Evolutionary conservation across 768 basidiomycete genomes (phyloP).

Genomic region (Russula dissimulans): DNA sequence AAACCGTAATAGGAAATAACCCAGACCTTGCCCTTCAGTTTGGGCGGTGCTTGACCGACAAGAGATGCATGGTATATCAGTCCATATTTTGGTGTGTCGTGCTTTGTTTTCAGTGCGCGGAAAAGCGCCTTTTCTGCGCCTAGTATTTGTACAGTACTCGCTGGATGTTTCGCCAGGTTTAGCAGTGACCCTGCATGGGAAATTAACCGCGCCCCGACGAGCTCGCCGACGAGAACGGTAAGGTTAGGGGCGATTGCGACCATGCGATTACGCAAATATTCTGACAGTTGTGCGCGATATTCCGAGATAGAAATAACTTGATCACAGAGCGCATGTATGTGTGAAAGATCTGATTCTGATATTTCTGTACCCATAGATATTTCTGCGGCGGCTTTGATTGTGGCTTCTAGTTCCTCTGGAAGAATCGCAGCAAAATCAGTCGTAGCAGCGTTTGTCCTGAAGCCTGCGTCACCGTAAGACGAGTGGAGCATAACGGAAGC

Average conservation of each 20-base stretch:
- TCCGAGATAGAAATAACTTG: slow-evolving; percentile 95
- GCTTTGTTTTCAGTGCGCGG: slow-evolving; percentile 69
- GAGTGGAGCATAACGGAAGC: neutral
- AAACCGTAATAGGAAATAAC: neutral
- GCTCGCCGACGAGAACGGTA: slow-evolving; percentile 73
- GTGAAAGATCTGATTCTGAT: slow-evolving; percentile 90
- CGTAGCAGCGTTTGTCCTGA: slow-evolving; percentile 85
- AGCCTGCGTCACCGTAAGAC: slow-evolving; percentile 40
- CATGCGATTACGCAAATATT: slow-evolving; percentile 98
- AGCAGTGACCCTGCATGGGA: slow-evolving; percentile 66
- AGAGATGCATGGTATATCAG: slow-evolving; percentile 98
- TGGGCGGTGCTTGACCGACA: slow-evolving; percentile 94
- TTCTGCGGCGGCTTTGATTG: slow-evolving; percentile 91
- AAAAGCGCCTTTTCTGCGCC: slow-evolving; percentile 74
- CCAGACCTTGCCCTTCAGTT: slow-evolving; percentile 90
- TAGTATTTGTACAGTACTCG: slow-evolving; percentile 70
- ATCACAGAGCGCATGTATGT: slow-evolving; percentile 95
- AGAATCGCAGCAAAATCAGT: slow-evolving; percentile 86
- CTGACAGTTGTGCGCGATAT: slow-evolving; percentile 90
- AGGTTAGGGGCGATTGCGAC: slow-evolving; percentile 95
- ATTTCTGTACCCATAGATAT: slow-evolving; percentile 99
- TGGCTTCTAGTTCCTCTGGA: slow-evolving; percentile 93
- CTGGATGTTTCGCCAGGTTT: slow-evolving; percentile 65
- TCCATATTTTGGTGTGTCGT: slow-evolving; percentile 98
- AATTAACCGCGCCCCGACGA: slow-evolving; percentile 68